phyloP scores from a whole-genome alignment of 1,284 basidiomycete species.

The Puccinia coronata region DNA sequence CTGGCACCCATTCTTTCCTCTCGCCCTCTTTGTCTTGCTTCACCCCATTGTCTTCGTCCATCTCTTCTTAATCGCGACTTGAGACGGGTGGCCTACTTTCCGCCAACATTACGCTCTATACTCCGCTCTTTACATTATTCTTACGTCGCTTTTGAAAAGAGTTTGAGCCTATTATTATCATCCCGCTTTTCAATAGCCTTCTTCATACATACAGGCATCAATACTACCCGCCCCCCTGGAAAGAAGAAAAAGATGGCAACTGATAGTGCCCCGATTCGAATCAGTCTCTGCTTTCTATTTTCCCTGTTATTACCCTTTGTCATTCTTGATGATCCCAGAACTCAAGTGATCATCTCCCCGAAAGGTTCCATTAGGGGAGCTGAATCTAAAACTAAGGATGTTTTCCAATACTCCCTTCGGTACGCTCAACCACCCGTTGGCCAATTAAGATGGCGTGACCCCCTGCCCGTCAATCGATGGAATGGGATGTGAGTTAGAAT shows the following conservation, averaged over 20 bases:
- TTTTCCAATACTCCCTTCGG: conserved; percentile 33
- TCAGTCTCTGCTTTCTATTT: neutral
- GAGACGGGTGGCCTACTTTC: too few relatives aligned
- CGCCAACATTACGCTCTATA: too few relatives aligned
- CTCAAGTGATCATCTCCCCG: conserved; percentile 6
- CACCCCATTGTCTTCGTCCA: too few relatives aligned
- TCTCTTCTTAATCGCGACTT: too few relatives aligned
- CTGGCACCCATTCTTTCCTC: too few relatives aligned
- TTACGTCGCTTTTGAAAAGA: too few relatives aligned
- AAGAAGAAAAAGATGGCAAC: neutral
- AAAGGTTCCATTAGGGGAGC: conserved; percentile 26
- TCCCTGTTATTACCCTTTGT: conserved; percentile 18
- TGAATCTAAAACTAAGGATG: conserved; percentile 17
- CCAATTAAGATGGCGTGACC: conserved; percentile 40
- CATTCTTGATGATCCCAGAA: conserved; percentile 8
- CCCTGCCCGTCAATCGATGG: conserved; percentile 5
- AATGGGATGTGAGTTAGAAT: conserved; percentile 43
- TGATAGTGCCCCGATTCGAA: neutral
- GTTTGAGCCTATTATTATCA: too few relatives aligned
- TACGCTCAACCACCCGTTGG: conserved; percentile 42
- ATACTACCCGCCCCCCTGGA: neutral
- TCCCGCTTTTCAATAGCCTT: too few relatives aligned
- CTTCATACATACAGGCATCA: neutral
- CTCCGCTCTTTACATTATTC: too few relatives aligned
- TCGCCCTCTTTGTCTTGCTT: too few relatives aligned